A percentile compares a stretch with the other conserved stretches of the same genome.
These are phyloP conservation scores for Platanus orientalis DNA, from an alignment of 164 flowering plant species.

Conservation along the genomic window DNA sequence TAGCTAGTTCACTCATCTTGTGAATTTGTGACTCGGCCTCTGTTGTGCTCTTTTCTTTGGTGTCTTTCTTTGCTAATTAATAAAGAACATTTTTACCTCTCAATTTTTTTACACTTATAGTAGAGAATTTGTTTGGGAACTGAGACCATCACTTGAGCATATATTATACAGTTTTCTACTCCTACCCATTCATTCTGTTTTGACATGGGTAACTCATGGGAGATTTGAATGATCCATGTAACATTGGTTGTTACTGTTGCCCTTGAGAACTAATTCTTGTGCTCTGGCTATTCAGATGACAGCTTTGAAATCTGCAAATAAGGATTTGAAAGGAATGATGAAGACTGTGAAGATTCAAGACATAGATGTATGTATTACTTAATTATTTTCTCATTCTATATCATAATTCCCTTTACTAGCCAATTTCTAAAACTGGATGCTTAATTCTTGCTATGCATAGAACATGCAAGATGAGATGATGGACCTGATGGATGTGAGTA, in stretches of 20 bases:
- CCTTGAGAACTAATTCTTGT: conserved; percentile 7
- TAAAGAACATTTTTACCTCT: too few relatives aligned
- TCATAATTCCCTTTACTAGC: too few relatives aligned
- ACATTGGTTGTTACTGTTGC: neutral
- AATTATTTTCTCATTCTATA: too few relatives aligned
- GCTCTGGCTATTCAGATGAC: conserved; percentile 57
- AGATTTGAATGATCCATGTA: too few relatives aligned
- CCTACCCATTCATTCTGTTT: neutral
- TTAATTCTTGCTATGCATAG: conserved; percentile 29
- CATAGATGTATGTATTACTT: conserved; percentile 60
- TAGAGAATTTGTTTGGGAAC: too few relatives aligned
- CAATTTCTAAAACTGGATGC: neutral
- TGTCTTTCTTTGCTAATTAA: too few relatives aligned
- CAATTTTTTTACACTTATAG: too few relatives aligned
- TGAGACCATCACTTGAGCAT: too few relatives aligned
- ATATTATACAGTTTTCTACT: too few relatives aligned
- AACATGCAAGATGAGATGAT: conserved; percentile 98
- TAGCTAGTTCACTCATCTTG: too few relatives aligned
- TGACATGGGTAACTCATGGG: neutral
- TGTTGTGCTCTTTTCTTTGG: too few relatives aligned
- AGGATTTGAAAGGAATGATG: conserved; percentile 89
- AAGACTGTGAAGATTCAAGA: conserved; percentile 84
- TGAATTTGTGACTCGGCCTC: too few relatives aligned
- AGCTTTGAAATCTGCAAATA: conserved; percentile 77
- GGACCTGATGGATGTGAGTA: conserved; percentile 95